Conservation (phyloP, 805 yeast species). For the Barnettozyma pratensis region DNA sequence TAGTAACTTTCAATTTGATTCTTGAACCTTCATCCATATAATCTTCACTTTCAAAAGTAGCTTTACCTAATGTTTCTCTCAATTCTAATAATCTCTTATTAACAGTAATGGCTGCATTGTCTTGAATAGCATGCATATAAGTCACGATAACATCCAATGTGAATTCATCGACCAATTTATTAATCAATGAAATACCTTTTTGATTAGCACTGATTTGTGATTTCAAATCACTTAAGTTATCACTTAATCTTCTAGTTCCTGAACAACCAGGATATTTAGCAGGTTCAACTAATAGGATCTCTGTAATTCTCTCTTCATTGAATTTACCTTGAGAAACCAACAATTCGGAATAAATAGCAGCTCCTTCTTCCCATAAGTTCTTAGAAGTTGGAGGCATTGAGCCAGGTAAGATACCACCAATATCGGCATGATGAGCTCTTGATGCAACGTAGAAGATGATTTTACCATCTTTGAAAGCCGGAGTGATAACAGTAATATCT, state of each 20-base stretch:
- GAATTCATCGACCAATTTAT: constrained; percentile 56
- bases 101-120: constrained; percentile 73
- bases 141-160: constrained; percentile 52
- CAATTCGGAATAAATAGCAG: constrained; percentile 73
- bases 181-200: constrained; percentile 70
- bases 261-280: constrained; percentile 81
- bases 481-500: constrained; percentile 89
- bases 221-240: constrained; percentile 77
- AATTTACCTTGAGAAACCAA: constrained; percentile 68
- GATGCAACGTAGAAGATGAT: constrained; percentile 87
- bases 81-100: constrained; percentile 43
- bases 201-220: constrained; percentile 89
- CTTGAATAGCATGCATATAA: constrained; percentile 80
- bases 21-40: constrained; percentile 78
- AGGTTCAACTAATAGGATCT: constrained; percentile 64
- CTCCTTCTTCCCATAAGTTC: constrained; percentile 85
- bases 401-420: constrained; percentile 89
- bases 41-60: constrained; percentile 49
- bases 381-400: constrained; percentile 93
- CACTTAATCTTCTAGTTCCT: constrained; percentile 80
- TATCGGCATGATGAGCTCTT: constrained; percentile 95
- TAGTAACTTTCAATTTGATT: constrained; percentile 50
- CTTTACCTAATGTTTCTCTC: constrained; percentile 35
- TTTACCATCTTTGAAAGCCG: constrained; percentile 60
- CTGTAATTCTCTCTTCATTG: constrained; percentile 64